phyloP scores from a whole-genome alignment of 257 asterid genomes.

The Coffea eugenioides region DNA sequence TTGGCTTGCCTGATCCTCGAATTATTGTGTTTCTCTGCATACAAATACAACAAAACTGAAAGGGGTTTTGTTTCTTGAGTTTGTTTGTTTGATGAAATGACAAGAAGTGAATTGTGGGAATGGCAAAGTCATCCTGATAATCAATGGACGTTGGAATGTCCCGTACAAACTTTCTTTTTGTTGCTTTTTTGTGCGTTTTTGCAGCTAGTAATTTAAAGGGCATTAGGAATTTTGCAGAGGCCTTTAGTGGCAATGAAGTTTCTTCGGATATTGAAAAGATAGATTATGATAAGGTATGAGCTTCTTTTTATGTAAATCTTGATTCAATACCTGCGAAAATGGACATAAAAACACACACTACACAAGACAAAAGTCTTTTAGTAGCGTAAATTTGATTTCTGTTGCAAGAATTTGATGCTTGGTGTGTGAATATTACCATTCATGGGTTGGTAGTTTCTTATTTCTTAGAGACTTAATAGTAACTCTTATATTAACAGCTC shows the following conservation, averaged over 20 bases:
- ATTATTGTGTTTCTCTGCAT: background rate
- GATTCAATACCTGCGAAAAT: background rate
- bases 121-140: conserved; percentile 31
- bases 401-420: background rate
- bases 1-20: background rate
- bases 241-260: conserved; percentile 20
- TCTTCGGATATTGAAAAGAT: conserved; percentile 28
- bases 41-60: background rate
- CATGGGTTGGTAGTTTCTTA: background rate
- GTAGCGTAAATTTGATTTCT: background rate
- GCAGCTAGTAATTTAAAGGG: conserved; percentile 55
- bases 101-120: conserved; percentile 27
- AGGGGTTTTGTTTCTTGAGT: conserved; percentile 15
- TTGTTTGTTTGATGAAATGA: conserved; percentile 37
- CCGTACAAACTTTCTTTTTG: conserved; percentile 41
- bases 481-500: background rate
- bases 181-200: conserved; percentile 51
- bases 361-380: background rate
- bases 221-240: conserved; percentile 44
- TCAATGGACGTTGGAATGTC: conserved; percentile 49
- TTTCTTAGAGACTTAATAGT: background rate
- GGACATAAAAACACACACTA: background rate
- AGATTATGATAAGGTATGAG: conserved; percentile 37
- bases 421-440: background rate
- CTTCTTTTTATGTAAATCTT: background rate